These are phyloP conservation scores for Corynascus novoguineensis DNA, from an alignment of 495 filamentous ascomycete species.

Conservation along the genomic window DNA sequence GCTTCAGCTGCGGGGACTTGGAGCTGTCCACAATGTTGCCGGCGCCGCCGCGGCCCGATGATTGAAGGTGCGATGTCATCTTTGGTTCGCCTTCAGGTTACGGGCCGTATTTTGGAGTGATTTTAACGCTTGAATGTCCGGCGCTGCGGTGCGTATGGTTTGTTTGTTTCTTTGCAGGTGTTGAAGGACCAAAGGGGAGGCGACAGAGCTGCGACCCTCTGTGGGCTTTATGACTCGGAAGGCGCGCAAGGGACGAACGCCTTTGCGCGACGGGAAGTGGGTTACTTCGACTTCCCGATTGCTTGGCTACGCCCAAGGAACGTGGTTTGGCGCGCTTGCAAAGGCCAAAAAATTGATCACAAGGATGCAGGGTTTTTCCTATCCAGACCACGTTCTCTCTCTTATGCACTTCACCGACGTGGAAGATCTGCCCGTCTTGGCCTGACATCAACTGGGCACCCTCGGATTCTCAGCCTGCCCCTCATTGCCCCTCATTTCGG, in stretches of 20 bases:
- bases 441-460: constrained; percentile 23
- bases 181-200: not conserved
- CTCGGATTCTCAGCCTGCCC: constrained; percentile 14
- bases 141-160: not conserved
- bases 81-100: constrained; percentile 5
- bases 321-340: not conserved
- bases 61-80: constrained; percentile 35
- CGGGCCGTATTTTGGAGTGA: not conserved
- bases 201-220: not conserved
- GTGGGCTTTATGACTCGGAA: not conserved
- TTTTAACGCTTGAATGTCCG: not conserved
- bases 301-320: constrained; percentile 9
- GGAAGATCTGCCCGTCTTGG: constrained; percentile 8
- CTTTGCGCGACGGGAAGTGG: too few species aligned
- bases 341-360: constrained; percentile 19
- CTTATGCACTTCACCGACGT: not conserved
- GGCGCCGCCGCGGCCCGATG: constrained; percentile 51
- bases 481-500: constrained; percentile 21
- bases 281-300: not conserved
- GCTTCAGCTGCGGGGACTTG: constrained; percentile 41
- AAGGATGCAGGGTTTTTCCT: constrained; percentile 18
- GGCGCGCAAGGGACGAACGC: too few species aligned
- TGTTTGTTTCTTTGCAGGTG: not conserved
- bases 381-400: constrained; percentile 9
- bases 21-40: constrained; percentile 69